phyloP scores from a whole-genome alignment of 768 basidiomycete species.

The Leucocoprinus sp. region DNA sequence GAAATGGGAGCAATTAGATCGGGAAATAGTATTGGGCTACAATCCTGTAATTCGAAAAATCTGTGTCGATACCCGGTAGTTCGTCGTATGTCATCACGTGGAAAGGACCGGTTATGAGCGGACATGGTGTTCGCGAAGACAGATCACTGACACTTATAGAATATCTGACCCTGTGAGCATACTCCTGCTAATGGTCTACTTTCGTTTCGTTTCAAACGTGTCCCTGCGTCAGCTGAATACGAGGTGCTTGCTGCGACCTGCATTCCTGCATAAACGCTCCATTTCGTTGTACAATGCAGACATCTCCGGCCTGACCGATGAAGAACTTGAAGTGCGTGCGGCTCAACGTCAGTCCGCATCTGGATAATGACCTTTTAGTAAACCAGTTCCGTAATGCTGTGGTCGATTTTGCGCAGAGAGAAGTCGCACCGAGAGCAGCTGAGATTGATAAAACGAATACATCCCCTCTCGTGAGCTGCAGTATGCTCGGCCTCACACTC shows the following conservation, averaged over 20 bases:
- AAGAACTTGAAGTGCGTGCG: constrained; percentile 64
- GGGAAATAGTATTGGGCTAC: constrained; percentile 38
- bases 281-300: constrained; percentile 65
- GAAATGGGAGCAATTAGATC: constrained; percentile 71
- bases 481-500: constrained; percentile 3
- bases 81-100: constrained; percentile 6
- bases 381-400: constrained; percentile 75
- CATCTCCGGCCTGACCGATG: constrained; percentile 69
- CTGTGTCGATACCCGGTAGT: constrained; percentile 22
- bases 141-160: no score
- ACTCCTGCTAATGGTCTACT: constrained; percentile 5
- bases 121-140: neutral
- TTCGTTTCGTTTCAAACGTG: constrained; percentile 2
- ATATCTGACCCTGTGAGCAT: neutral
- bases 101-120: constrained; percentile 7
- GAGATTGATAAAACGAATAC: constrained; percentile 82
- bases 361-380: constrained; percentile 6
- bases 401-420: constrained; percentile 69
- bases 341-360: neutral
- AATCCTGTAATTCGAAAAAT: constrained; percentile 17
- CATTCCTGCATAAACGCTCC: constrained; percentile 20
- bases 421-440: constrained; percentile 78
- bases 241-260: neutral
- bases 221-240: constrained; percentile 5
- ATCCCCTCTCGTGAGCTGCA: constrained; percentile 55